A percentile compares a stretch with the other conserved stretches of the same genome.
Evolutionary conservation across 1,284 basidiomycete species (phyloP).

Genomic region (Sanguinoderma infundibulare): DNA sequence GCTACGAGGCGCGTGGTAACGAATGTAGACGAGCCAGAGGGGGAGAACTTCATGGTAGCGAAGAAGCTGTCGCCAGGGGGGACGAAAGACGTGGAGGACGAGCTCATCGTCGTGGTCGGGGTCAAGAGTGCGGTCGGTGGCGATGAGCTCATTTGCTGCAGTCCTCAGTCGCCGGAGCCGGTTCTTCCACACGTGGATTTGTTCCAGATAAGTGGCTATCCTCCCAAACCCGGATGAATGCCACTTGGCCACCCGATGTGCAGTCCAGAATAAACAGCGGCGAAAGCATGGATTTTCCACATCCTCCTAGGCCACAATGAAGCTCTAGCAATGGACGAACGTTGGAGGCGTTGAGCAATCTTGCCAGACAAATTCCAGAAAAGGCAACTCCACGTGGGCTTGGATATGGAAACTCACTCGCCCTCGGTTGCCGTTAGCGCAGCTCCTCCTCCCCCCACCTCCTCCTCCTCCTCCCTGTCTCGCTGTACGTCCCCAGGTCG

Average conservation of each 20-base stretch:
- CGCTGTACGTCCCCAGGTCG: not conserved
- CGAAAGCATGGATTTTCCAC: too few relatives aligned
- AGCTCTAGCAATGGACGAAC: not conserved
- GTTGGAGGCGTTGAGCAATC: not conserved
- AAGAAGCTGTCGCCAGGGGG: slow-evolving; percentile 32
- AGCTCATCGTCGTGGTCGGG: slow-evolving; percentile 23
- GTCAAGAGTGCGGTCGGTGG: slow-evolving; percentile 17
- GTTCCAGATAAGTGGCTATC: not conserved
- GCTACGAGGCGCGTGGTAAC: slow-evolving; percentile 35
- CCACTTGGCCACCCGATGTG: not conserved
- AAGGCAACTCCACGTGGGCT: not conserved
- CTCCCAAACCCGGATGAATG: not conserved
- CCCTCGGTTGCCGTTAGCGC: slow-evolving; percentile 10
- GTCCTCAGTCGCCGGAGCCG: slow-evolving; percentile 6
- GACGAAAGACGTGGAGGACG: slow-evolving; percentile 25
- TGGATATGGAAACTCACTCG: not conserved
- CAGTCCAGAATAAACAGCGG: not conserved
- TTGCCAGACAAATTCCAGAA: not conserved
- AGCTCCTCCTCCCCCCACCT: slow-evolving; percentile 8
- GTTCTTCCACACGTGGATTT: not conserved
- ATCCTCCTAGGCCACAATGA: too few relatives aligned
- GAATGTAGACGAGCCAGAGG: slow-evolving; percentile 26
- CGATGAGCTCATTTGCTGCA: slow-evolving; percentile 23
- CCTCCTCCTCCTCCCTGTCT: slow-evolving; percentile 1
- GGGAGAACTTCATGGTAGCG: slow-evolving; percentile 31